Percentiles rank a stretch among this genome's conserved stretches.
Evolutionary conservation across 2,329 filamentous ascomycete species (phyloP).

Genomic region (Ophiosphaerella herpotricha): DNA sequence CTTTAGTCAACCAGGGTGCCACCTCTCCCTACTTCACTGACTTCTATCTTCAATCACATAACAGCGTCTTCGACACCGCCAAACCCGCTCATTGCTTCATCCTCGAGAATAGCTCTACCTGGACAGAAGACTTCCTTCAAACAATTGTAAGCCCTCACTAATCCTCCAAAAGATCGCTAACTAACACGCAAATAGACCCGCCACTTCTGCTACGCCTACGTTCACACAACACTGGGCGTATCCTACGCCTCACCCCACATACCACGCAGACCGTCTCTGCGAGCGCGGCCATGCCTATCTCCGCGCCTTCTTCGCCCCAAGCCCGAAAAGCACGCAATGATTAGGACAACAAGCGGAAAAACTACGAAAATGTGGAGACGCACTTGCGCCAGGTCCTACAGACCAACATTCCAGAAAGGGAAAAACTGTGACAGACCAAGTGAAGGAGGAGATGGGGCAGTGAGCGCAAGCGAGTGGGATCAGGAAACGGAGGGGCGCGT

Average conservation of each 20-base stretch:
- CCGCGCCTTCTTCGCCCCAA: background rate
- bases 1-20: slow-evolving; percentile 35
- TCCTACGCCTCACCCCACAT: slow-evolving; percentile 46
- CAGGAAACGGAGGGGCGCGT: background rate
- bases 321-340: no score
- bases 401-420: background rate
- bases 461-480: background rate
- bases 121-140: background rate
- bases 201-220: slow-evolving; percentile 42
- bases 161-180: background rate
- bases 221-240: slow-evolving; percentile 33
- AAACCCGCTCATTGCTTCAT: slow-evolving; percentile 39
- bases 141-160: background rate
- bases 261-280: slow-evolving; percentile 48
- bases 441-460: background rate
- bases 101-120: slow-evolving; percentile 26
- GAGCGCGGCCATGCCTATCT: slow-evolving; percentile 43
- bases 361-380: no score
- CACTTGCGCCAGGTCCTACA: no score
- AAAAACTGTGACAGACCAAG: background rate
- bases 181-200: slow-evolving; percentile 24
- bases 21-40: slow-evolving; percentile 33
- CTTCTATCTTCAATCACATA: slow-evolving; percentile 44
- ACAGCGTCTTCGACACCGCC: slow-evolving; percentile 31
- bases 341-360: no score